Evolutionary conservation across 2,329 filamentous ascomycete species (phyloP), one percentile per base, ranked within the genome.

Genomic region (Calycina marina): DNA sequence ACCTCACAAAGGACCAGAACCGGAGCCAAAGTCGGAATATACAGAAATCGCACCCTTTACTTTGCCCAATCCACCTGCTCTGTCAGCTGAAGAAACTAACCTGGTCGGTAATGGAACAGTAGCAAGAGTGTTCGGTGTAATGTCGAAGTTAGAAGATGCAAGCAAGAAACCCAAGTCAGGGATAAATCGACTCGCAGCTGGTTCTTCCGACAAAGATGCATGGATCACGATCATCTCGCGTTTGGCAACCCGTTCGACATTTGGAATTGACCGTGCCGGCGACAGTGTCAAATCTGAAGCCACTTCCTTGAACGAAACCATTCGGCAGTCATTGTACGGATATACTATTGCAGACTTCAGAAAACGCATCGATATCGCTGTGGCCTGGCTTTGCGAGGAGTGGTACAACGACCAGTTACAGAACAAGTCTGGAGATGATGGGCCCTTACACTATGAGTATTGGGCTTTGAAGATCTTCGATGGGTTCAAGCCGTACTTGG

Each of bases 381-480:
- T 96, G 31, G 77, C 78, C 5, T 98, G 90, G 90, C 66, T 98
- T 11, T 93, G 79, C 46, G 90, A 98, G 55, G 90, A 98, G 57
- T 98, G 90, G 88, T 96, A 93, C 56, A 92, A 86, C 47, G 88
- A 96, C 53, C 74, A 65, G 26, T 56, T 84, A 18, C 58, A 66
- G 35, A 56, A 45, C 26, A 59, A 57, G 37, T 45, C 52, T 31
- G 56, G 51, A 29, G 52, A 53, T 8, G 61, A 65, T 25, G 64
- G 66, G 5, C 63, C 69, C 3, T 50, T 67, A 18, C 71, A 90
- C 53, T 94, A 93, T 55, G 74, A 84, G 38, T 72, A 72, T 49
- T 92, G 81, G 69, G 73, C 75, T 2, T 57, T 86, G 39, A 77
- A 76, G 38, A 65, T 96, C n/a, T 65, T 98, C 12, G 85, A 94